Evolutionary conservation across 345 rosid species (phyloP).

Genomic region (Aquilaria sinensis): DNA sequence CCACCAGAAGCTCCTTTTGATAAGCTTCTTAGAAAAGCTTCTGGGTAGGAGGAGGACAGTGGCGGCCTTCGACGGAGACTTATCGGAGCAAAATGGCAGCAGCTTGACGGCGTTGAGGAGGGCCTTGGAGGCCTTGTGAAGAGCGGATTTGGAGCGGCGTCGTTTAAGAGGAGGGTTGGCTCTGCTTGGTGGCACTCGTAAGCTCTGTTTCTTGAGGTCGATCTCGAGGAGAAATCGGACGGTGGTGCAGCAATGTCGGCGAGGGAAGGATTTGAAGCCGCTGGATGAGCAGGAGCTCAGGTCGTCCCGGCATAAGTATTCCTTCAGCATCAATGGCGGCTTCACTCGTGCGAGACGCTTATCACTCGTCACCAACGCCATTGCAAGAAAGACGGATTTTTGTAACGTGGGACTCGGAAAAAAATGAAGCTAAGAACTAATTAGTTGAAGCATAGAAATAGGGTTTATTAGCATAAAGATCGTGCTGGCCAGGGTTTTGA

Average conservation of each 20-base stretch:
- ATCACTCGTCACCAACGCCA: conserved; percentile 1
- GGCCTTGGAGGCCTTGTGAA: conserved; percentile 56
- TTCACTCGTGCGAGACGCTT: conserved; percentile 1
- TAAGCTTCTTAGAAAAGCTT: conserved; percentile 46
- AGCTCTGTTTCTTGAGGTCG: conserved; percentile 46
- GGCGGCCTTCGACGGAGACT: conserved; percentile 15
- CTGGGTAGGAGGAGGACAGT: conserved; percentile 22
- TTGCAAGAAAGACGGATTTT: too few relatives aligned
- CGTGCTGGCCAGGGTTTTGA: too few relatives aligned
- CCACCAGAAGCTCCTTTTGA: conserved; percentile 59
- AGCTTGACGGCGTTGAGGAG: conserved; percentile 57
- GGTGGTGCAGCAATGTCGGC: conserved; percentile 57
- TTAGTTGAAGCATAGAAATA: too few relatives aligned
- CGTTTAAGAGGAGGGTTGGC: conserved; percentile 18
- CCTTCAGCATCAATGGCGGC: conserved; percentile 62
- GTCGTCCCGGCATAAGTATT: conserved; percentile 59
- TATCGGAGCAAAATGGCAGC: conserved; percentile 42
- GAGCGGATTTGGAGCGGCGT: conserved; percentile 34
- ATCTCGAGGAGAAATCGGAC: conserved; percentile 59
- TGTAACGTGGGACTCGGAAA: too few relatives aligned
- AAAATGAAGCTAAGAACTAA: too few relatives aligned
- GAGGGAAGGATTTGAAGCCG: conserved; percentile 86
- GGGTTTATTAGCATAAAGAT: too few relatives aligned
- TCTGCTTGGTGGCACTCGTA: conserved; percentile 6
- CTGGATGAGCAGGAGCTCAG: conserved; percentile 83